These are phyloP conservation scores for Ophiostoma ulmi DNA, from an alignment of 2,329 filamentous ascomycete genomes.

Conservation along the genomic window DNA sequence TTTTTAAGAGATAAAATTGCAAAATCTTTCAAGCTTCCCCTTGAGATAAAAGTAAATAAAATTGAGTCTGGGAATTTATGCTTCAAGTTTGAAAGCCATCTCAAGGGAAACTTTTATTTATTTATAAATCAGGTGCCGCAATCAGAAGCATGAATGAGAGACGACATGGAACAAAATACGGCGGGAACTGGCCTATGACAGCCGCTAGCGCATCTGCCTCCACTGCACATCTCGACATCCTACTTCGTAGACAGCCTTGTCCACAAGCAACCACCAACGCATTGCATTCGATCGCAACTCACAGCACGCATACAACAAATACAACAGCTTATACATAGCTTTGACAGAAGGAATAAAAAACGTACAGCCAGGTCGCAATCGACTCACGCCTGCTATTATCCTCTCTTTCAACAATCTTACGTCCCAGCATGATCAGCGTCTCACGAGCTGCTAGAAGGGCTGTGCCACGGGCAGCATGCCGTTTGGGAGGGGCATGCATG, in stretches of 20 bases:
- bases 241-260: background rate
- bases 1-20: too few species aligned
- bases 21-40: too few species aligned
- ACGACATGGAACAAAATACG: background rate
- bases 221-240: background rate
- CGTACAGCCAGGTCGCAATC: too few species aligned
- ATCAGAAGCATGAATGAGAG: background rate
- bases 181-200: background rate
- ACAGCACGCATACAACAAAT: background rate
- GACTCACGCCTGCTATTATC: background rate
- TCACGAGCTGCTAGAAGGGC: background rate
- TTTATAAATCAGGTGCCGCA: background rate
- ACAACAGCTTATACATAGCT: too few species aligned
- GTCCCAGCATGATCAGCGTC: background rate
- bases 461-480: background rate
- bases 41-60: too few species aligned
- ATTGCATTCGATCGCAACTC: background rate
- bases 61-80: too few species aligned
- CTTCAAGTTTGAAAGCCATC: too few species aligned
- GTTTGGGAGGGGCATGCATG: background rate
- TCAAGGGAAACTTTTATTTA: too few species aligned
- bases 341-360: background rate
- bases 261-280: background rate
- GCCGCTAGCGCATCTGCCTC: background rate
- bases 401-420: background rate